These are phyloP conservation scores for Cryptococcus wingfieldii DNA, from an alignment of 1,284 basidiomycete genomes.

Conservation along the genomic window DNA sequence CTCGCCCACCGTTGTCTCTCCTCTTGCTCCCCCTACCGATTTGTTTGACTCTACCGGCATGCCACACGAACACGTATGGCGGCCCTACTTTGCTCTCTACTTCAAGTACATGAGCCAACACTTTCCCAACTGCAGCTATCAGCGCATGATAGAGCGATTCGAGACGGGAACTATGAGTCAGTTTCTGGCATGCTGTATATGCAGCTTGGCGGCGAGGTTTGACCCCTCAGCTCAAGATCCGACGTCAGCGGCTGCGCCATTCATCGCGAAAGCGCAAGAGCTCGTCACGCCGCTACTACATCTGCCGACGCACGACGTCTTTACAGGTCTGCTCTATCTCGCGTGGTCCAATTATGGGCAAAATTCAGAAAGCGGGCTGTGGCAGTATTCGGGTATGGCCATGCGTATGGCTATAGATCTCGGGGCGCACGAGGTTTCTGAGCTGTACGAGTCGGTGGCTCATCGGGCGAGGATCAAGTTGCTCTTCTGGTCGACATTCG, in stretches of 20 bases:
- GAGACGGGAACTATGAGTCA: slow-evolving; percentile 50
- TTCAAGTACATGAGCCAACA: slow-evolving; percentile 46
- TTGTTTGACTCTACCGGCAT: slow-evolving; percentile 46
- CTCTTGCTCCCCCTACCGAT: slow-evolving; percentile 14
- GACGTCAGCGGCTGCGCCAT: slow-evolving; percentile 44
- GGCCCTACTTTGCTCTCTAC: slow-evolving; percentile 48
- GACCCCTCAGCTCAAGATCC: slow-evolving; percentile 16
- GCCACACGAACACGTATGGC: slow-evolving; percentile 43
- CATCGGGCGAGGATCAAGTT: slow-evolving; percentile 47
- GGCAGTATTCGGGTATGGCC: slow-evolving; percentile 48
- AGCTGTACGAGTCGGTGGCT: slow-evolving; percentile 49
- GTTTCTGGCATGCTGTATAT: slow-evolving; percentile 48
- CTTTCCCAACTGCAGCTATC: slow-evolving; percentile 46
- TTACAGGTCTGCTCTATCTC: slow-evolving; percentile 47
- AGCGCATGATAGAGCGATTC: slow-evolving; percentile 46
- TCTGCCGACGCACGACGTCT: slow-evolving; percentile 48
- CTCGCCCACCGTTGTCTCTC: slow-evolving; percentile 14
- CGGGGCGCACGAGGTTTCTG: slow-evolving; percentile 49
- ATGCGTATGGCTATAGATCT: slow-evolving; percentile 51
- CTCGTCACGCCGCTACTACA: slow-evolving; percentile 49
- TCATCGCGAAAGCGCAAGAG: slow-evolving; percentile 51
- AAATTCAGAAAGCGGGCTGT: slow-evolving; percentile 50
- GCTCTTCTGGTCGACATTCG: slow-evolving; percentile 49
- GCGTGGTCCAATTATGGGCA: slow-evolving; percentile 51
- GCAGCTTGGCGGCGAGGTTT: slow-evolving; percentile 45